These are phyloP conservation scores for Aspergillus pseudoterreus DNA, from an alignment of 2,329 filamentous ascomycete genomes.

Conservation along the genomic window DNA sequence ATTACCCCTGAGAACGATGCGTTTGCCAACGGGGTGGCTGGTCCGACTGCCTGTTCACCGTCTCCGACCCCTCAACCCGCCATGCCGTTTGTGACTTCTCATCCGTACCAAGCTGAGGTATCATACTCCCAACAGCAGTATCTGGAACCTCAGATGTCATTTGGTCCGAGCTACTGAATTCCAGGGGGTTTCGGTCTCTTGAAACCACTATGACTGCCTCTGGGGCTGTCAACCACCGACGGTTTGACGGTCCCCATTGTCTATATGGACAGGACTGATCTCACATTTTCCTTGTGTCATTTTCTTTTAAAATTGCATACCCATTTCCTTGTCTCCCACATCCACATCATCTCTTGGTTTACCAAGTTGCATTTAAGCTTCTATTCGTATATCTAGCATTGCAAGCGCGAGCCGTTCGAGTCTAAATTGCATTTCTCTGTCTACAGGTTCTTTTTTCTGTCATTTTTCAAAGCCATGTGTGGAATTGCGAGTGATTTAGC, in stretches of 20 bases:
- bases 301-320: slow-evolving; percentile 32
- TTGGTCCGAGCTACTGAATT: slow-evolving; percentile 29
- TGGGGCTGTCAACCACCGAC: slow-evolving; percentile 4
- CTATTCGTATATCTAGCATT: slow-evolving; percentile 42
- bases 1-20: slow-evolving; percentile 45
- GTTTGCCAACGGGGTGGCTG: slow-evolving; percentile 30
- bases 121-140: slow-evolving; percentile 33
- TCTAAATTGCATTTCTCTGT: slow-evolving; percentile 24
- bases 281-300: slow-evolving; percentile 7
- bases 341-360: slow-evolving; percentile 25
- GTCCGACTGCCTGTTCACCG: slow-evolving; percentile 30
- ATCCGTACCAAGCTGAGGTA: slow-evolving; percentile 34
- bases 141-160: slow-evolving; percentile 31
- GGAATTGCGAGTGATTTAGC: slow-evolving; percentile 6
- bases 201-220: too few species aligned
- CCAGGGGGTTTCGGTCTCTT: too few species aligned
- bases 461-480: slow-evolving; percentile 11
- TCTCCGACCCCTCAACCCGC: slow-evolving; percentile 36
- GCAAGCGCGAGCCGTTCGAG: slow-evolving; percentile 43
- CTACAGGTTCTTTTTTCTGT: slow-evolving; percentile 10
- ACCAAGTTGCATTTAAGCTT: slow-evolving; percentile 31
- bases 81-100: slow-evolving; percentile 34
- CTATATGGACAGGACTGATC: slow-evolving; percentile 6
- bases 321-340: slow-evolving; percentile 28
- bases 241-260: slow-evolving; percentile 7